These are phyloP conservation scores for Vitis cinerea DNA, from an alignment of 164 flowering plant genomes.

Conservation along the genomic window DNA sequence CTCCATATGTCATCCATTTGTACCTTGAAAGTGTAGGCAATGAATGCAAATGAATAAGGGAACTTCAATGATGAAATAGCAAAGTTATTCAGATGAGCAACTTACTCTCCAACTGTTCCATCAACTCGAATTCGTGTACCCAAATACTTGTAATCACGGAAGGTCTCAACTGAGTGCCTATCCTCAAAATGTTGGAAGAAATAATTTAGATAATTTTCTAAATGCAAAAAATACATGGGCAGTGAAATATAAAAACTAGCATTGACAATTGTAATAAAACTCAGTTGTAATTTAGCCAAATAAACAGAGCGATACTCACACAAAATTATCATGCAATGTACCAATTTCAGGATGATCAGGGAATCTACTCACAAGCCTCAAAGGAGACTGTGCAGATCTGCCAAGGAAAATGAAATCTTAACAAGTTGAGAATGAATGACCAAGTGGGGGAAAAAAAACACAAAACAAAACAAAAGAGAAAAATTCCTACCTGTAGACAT, in stretches of 20 bases:
- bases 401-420: background rate
- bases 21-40: constrained; percentile 45
- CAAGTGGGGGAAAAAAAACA: background rate
- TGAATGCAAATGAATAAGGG: background rate
- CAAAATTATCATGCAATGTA: constrained; percentile 63
- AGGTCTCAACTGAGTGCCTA: constrained; percentile 71
- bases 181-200: background rate
- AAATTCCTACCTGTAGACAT: constrained; percentile 73
- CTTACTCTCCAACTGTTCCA: constrained; percentile 75
- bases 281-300: background rate
- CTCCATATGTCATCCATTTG: constrained; percentile 99
- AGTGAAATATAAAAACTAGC: background rate
- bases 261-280: background rate
- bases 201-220: background rate
- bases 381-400: constrained; percentile 52
- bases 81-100: constrained; percentile 1
- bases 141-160: constrained; percentile 74
- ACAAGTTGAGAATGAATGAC: background rate
- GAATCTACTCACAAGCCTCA: constrained; percentile 46
- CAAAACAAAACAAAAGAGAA: background rate
- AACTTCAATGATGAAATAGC: constrained; percentile 2
- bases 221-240: background rate
- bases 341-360: constrained; percentile 53
- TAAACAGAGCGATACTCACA: constrained; percentile 32
- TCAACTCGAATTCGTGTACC: constrained; percentile 82